Evolutionary conservation across 164 flowering plant genomes (phyloP), one percentile per base, ranked within the genome.

Genomic region (Tinospora cordifolia): DNA sequence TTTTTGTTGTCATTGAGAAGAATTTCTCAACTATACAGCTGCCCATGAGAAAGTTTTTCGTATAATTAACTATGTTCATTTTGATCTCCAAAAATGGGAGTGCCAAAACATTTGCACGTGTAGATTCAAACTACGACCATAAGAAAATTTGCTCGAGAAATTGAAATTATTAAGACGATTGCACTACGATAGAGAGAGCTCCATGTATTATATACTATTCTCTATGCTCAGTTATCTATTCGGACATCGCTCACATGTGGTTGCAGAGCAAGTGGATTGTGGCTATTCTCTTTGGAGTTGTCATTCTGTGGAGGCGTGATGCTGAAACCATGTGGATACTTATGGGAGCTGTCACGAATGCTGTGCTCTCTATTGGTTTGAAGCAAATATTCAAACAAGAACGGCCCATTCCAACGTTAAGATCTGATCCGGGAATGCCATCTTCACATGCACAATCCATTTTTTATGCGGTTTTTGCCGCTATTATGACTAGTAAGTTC

Each of bases 241-340:
- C 11, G 46, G 24, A 12, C 22, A 7, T 64, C 64, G 68, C 11
- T 54, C 65, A 0, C 75, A 47, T 79, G n/a, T 60, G 71, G 22
- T 75, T 59, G 66, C 79, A 94, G 98, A 91, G 98, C 85, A 94
- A 92, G 81, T 92, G 99, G 97, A 40, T 94, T 49, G 85, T 94
- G 0, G 71, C 90, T 63, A 85, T 63, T 9, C 64, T 83, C 58
- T 86, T 92, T 72, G 80, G 82, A 46, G 80, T 27, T 60, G 44
- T 84, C 25, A 27, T 94, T 68, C 75, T 94, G 13, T 85, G 81
- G 87, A 88, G 89, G 84, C 97, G 89, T 77, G 99, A 92, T 78
- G 84, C 84, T 7, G 88, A 81, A 76, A 80, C 88, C 21, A 17
- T 90, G 75, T 92, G 97, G 99, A 84, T 81, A 44, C 81, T 78